phyloP scores from a whole-genome alignment of 2,329 filamentous ascomycete genomes.

The Teratosphaeria pseudoeucalypti region DNA sequence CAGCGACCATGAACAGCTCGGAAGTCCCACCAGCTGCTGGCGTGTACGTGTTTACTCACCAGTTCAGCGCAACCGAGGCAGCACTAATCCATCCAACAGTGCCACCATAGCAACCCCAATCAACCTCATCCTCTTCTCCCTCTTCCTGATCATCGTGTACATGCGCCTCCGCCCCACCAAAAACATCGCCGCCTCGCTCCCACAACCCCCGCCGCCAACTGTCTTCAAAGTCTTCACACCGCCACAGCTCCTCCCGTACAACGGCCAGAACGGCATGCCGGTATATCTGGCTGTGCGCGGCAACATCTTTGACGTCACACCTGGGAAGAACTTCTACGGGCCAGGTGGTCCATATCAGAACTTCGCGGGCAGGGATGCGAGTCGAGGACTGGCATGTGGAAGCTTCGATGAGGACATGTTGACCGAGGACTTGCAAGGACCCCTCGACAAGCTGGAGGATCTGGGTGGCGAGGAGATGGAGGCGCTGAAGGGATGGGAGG shows the following conservation, averaged over 20 bases:
- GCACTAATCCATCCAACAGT: slow-evolving; percentile 25
- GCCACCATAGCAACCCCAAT: slow-evolving; percentile 48
- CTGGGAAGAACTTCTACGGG: slow-evolving; percentile 88
- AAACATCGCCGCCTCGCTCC: slow-evolving; percentile 34
- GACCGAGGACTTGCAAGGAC: slow-evolving; percentile 77
- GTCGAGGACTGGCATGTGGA: slow-evolving; percentile 73
- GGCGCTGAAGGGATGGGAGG: slow-evolving; percentile 82
- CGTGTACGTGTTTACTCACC: slow-evolving; percentile 27
- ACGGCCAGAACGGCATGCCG: slow-evolving; percentile 61
- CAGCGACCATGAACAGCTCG: slow-evolving; percentile 7
- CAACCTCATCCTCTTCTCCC: slow-evolving; percentile 50
- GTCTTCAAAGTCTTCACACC: slow-evolving; percentile 83
- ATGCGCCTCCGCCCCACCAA: slow-evolving; percentile 47
- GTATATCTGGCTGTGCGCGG: slow-evolving; percentile 90
- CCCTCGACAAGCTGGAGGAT: slow-evolving; percentile 65
- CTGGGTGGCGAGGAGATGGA: slow-evolving; percentile 68
- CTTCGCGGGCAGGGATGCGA: slow-evolving; percentile 89
- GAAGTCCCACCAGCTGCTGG: slow-evolving; percentile 27
- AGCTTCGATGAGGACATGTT: slow-evolving; percentile 95
- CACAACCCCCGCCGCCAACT: slow-evolving; percentile 54
- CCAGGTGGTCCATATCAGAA: slow-evolving; percentile 92
- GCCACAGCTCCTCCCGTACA: slow-evolving; percentile 71
- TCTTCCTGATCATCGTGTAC: slow-evolving; percentile 48
- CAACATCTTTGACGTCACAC: slow-evolving; percentile 78
- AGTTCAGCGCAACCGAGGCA: background rate